phyloP scores from a whole-genome alignment of 2,329 filamentous ascomycete species.

The Pezizomycotina sp. region DNA sequence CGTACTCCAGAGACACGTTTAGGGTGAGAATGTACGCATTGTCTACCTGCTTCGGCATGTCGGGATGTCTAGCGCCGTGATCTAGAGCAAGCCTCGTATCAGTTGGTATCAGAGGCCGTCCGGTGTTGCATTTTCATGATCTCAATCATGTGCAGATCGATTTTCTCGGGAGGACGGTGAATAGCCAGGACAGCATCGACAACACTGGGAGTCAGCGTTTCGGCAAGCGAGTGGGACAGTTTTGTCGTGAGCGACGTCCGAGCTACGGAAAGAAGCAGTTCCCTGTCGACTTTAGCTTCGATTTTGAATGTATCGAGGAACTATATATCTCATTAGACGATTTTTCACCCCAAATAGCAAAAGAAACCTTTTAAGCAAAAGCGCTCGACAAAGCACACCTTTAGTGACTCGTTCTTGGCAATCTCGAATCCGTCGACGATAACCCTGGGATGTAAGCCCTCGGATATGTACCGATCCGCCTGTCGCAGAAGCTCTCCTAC shows the following conservation, averaged over 20 bases:
- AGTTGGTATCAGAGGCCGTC: conserved; percentile 91
- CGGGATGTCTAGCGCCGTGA: conserved; percentile 87
- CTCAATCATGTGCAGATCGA: conserved; percentile 96
- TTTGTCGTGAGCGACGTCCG: conserved; percentile 91
- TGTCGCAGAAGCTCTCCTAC: conserved; percentile 97
- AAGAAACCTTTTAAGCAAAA: not conserved
- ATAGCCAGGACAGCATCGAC: conserved; percentile 94
- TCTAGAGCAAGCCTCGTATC: conserved; percentile 78
- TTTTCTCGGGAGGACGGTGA: conserved; percentile 74
- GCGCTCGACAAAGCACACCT: conserved; percentile 37
- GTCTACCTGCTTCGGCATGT: conserved; percentile 93
- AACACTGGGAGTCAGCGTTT: conserved; percentile 83
- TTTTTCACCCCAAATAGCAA: conserved; percentile 8
- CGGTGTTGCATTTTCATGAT: conserved; percentile 99
- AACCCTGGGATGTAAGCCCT: conserved; percentile 90
- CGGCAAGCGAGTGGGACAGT: conserved; percentile 72
- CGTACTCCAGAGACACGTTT: conserved; percentile 94
- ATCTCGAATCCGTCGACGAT: conserved; percentile 97
- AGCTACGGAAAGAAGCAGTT: conserved; percentile 82
- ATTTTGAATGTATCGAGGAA: conserved; percentile 94
- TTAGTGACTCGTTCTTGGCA: conserved; percentile 80
- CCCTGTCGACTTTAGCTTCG: conserved; percentile 70
- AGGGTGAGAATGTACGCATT: conserved; percentile 90
- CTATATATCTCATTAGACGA: conserved; percentile 31
- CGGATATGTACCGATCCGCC: conserved; percentile 85